phyloP scores from a whole-genome alignment of 2,329 filamentous ascomycete genomes.

The Epichloe sp. region DNA sequence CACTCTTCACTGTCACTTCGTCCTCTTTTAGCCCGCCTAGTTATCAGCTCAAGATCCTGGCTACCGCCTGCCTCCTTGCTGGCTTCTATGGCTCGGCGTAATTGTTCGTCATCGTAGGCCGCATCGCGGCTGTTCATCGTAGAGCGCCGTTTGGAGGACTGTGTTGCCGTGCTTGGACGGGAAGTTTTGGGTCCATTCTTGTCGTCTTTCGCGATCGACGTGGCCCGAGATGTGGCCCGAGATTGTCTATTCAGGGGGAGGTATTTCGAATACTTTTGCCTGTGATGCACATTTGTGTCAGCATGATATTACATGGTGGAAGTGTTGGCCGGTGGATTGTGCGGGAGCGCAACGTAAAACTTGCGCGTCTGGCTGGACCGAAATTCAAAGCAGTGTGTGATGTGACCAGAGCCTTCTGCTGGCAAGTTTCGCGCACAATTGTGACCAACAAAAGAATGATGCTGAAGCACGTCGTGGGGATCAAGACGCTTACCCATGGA shows the following conservation, averaged over 20 bases:
- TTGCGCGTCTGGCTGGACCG: too few relatives aligned
- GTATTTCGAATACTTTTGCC: conserved; percentile 55
- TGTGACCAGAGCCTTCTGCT: background rate
- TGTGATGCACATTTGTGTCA: conserved; percentile 27
- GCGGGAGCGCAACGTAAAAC: background rate
- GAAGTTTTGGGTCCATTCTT: conserved; percentile 43
- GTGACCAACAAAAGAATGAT: background rate
- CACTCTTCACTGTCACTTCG: conserved; percentile 93
- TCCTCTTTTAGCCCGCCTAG: conserved; percentile 63
- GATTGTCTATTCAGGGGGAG: conserved; percentile 44
- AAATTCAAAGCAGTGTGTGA: too few relatives aligned
- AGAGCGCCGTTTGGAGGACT: conserved; percentile 69
- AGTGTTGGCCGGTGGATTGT: conserved; percentile 1
- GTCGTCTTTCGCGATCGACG: conserved; percentile 52
- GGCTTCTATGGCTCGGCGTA: conserved; percentile 83
- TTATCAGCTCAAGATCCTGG: conserved; percentile 37
- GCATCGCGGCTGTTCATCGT: conserved; percentile 97
- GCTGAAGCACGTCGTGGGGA: background rate
- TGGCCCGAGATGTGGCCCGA: conserved; percentile 46
- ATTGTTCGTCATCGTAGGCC: conserved; percentile 85
- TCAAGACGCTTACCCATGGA: conserved; percentile 61
- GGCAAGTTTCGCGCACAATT: background rate
- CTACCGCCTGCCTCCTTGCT: conserved; percentile 66
- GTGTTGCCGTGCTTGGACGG: conserved; percentile 35
- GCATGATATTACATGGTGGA: conserved; percentile 7